phyloP scores from a whole-genome alignment of 805 yeast species.

The Myxozyma melibiosi region DNA sequence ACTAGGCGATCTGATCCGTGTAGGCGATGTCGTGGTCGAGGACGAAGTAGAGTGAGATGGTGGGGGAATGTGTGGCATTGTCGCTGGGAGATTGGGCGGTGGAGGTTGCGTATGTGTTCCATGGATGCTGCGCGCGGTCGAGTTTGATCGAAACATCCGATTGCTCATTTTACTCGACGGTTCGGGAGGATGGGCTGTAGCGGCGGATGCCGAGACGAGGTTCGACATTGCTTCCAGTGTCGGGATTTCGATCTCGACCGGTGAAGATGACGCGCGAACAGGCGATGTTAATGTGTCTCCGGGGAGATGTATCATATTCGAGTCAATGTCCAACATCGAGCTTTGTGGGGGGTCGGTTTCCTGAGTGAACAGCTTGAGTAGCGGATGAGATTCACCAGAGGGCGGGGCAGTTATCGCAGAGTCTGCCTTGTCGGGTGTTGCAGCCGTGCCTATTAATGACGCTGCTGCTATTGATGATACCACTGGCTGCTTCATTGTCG shows the following conservation, averaged over 20 bases:
- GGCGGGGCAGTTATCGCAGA: not conserved
- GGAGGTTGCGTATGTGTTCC: conserved; percentile 13
- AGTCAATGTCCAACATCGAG: conserved; percentile 7
- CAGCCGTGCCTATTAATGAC: not conserved
- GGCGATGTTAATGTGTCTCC: conserved; percentile 1
- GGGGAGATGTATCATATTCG: conserved; percentile 8
- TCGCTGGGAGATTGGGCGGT: conserved; percentile 10
- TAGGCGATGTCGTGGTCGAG: conserved; percentile 1
- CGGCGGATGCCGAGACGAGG: conserved; percentile 25
- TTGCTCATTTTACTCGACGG: conserved; percentile 33
- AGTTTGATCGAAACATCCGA: conserved; percentile 35
- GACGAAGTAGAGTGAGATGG: not conserved
- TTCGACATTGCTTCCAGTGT: conserved; percentile 37
- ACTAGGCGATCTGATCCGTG: conserved; percentile 5
- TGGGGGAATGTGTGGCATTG: conserved; percentile 4
- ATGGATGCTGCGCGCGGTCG: conserved; percentile 15
- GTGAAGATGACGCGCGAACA: conserved; percentile 22
- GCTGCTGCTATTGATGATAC: too few relatives aligned
- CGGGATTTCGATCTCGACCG: conserved; percentile 39
- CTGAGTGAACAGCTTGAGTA: conserved; percentile 25
- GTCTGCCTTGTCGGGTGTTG: too few relatives aligned
- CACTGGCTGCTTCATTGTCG: conserved; percentile 1
- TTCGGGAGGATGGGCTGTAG: conserved; percentile 13
- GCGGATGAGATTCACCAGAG: conserved; percentile 12
- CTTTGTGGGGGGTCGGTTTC: conserved; percentile 8